Base-by-base conservation (phyloP, 1,284 basidiomycete species). In the Cryptococcus sp. region DNA sequence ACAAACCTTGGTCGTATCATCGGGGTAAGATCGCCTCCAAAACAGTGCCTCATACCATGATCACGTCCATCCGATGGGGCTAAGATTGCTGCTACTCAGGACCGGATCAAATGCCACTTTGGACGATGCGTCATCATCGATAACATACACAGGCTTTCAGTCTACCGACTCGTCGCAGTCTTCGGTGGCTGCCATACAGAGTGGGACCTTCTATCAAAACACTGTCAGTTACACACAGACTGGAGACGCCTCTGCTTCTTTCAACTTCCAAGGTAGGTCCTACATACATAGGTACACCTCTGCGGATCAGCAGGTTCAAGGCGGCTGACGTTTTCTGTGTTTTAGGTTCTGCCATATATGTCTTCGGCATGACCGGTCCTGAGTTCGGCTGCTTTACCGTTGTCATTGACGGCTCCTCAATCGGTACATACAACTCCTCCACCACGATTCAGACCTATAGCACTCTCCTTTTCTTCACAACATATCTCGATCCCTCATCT, bases 281-380 rank as follows among this genome's bases (percentile, higher is more conserved):
- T 28, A 6, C 52, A 7, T 35, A n/a, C n/a, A n/a, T n/a, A n/a
- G n/a, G n/a, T 21, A 36, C 24, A 11, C n/a, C 36, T 15, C 28
- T 35, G 18, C 33, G 46, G 9, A 23, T 11, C n/a, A n/a, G n/a
- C n/a, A n/a, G n/a, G n/a, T n/a, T n/a, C n/a, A 23, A 55, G 36
- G 21, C 11, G 7, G 44, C 39, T 36, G 33, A 18, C 20, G n/a
- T 45, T 21, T 18, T 18, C n/a, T 50, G 4, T 12, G 37, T n/a
- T 23, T 7, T 50, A 67, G 64, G 66, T 5, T 62, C 61, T 48
- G 68, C 68, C 20, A 7, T 69, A 11, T 70, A 68, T 39, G 42
- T 72, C n/a, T 68, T 66, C 54, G 70, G 68, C 12, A 58, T 64
- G 45, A 70, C 68, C 6, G 70, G 70, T 1, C 63, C 68, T 6